Conservation (phyloP, 768 basidiomycete species). For the Termitomyces sp. region DNA sequence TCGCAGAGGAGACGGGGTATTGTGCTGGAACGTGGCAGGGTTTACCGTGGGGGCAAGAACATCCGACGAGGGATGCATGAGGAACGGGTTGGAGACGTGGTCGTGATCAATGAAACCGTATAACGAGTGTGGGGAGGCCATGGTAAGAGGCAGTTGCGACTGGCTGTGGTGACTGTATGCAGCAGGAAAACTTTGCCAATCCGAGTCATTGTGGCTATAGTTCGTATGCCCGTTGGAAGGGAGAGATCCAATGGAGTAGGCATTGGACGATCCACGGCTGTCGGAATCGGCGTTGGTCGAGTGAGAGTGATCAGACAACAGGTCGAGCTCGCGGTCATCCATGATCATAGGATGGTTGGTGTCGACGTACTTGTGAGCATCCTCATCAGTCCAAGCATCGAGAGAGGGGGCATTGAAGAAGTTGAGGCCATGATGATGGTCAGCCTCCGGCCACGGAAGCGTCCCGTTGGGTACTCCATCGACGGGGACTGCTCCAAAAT, state of each 20-base stretch:
- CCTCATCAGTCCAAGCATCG: constrained; percentile 8
- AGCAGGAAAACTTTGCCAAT: constrained; percentile 8
- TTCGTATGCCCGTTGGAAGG: constrained; percentile 5
- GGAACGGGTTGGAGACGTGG: constrained; percentile 1
- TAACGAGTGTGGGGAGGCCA: neutral
- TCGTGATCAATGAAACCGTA: constrained; percentile 4
- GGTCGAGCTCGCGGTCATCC: constrained; percentile 12
- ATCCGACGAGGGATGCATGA: neutral
- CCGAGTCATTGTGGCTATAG: constrained; percentile 1
- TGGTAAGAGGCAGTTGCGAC: constrained; percentile 4
- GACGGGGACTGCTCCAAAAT: neutral
- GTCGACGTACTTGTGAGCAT: constrained; percentile 7
- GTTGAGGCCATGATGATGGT: constrained; percentile 4
- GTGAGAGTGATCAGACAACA: constrained; percentile 14
- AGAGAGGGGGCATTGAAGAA: constrained; percentile 3
- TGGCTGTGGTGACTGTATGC: constrained; percentile 8
- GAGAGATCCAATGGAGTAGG: constrained; percentile 7
- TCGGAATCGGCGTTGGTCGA: constrained; percentile 12
- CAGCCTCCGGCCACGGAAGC: constrained; percentile 13
- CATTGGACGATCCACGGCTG: constrained; percentile 12
- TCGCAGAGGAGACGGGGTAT: neutral
- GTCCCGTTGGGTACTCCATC: neutral
- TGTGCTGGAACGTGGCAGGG: constrained; percentile 8
- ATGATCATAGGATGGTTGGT: constrained; percentile 9
- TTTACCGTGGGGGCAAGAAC: constrained; percentile 6